Base-by-base conservation (phyloP, 495 filamentous ascomycete species). In the Penicillium salamii region DNA sequence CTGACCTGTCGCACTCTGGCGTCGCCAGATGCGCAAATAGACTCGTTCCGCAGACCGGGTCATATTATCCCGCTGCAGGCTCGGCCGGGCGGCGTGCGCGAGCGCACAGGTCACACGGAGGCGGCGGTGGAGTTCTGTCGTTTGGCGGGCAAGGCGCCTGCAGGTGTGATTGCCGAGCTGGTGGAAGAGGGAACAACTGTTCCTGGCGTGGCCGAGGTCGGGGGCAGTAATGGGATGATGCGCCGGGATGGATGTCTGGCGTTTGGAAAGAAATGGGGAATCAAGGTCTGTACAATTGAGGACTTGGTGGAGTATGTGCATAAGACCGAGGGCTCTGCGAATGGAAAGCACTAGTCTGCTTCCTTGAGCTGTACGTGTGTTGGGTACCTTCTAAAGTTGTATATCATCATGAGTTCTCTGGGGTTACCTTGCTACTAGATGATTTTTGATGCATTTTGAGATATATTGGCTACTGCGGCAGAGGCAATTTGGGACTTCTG, bases 251-350 rank as follows among this genome's bases (percentile, higher is more conserved):
- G 79, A 3, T 97, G 93, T 65, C 75, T 98, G 62, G 78, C 70
- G 26, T 98, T 98, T 78, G 95, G 90, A 11, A 80, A 81, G 68
- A 82, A 78, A 65, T 97, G 89, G 86, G 91, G 90, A 8, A 70
- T 97, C 53, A 91, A 86, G 72, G 90, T 95, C 33, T 95, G 91
- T 67, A 97, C 93, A 7, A 97, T 98, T 70, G 91, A 91, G 63
- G 90, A 89, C 65, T 69, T 98, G 69, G 86, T 91, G 32, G 74
- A 65, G 48, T 88, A 92, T 67, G 63, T 97, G 40, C 87, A 95
- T 70, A 81, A 58, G 52, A 63, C 54, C 38, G 69, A 73, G 55
- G 66, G 64, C 3, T 41, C 46, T 28, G 50, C 58, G 44, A 76
- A 76, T 65, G 72, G 72, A 23, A 60, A 65, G 50, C 59, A 70